A percentile compares a stretch with the other conserved stretches of the same genome.
Evolutionary conservation across 371 early-diverging fungal genomes (phyloP).

Genomic region (Actinomucor elegans): DNA sequence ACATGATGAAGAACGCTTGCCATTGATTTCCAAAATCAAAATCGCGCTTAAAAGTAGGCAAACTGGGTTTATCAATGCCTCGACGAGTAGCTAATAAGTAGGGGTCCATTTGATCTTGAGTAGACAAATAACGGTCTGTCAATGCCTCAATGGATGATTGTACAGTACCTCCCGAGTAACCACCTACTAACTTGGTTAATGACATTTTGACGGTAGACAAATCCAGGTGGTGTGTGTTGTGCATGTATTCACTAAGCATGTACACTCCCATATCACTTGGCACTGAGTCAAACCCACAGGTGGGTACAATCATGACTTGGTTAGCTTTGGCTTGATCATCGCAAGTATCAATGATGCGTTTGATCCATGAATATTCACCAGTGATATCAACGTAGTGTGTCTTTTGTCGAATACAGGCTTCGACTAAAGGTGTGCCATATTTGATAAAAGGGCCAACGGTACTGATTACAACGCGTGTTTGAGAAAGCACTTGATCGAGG

Average conservation of each 20-base stretch:
- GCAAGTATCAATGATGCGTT: slow-evolving; percentile 65
- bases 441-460: slow-evolving; percentile 66
- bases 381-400: slow-evolving; percentile 94
- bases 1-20: slow-evolving; percentile 67
- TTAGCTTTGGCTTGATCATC: slow-evolving; percentile 67
- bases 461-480: slow-evolving; percentile 78
- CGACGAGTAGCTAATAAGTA: slow-evolving; percentile 37
- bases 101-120: slow-evolving; percentile 34
- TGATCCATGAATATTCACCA: slow-evolving; percentile 79
- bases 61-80: slow-evolving; percentile 30
- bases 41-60: slow-evolving; percentile 28
- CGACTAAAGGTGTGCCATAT: slow-evolving; percentile 74
- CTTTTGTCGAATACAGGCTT: slow-evolving; percentile 74
- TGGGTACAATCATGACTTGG: slow-evolving; percentile 73
- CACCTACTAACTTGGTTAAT: slow-evolving; percentile 47
- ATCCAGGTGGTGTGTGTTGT: slow-evolving; percentile 47
- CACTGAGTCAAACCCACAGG: slow-evolving; percentile 93
- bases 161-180: slow-evolving; percentile 63
- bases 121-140: slow-evolving; percentile 7
- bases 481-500: slow-evolving; percentile 41
- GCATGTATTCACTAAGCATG: slow-evolving; percentile 52
- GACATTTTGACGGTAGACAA: slow-evolving; percentile 60
- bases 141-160: slow-evolving; percentile 43
- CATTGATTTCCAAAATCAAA: slow-evolving; percentile 42
- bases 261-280: slow-evolving; percentile 73